These are phyloP conservation scores for Pseudogymnoascus destructans DNA, from an alignment of 2,329 filamentous ascomycete genomes.

Conservation along the genomic window DNA sequence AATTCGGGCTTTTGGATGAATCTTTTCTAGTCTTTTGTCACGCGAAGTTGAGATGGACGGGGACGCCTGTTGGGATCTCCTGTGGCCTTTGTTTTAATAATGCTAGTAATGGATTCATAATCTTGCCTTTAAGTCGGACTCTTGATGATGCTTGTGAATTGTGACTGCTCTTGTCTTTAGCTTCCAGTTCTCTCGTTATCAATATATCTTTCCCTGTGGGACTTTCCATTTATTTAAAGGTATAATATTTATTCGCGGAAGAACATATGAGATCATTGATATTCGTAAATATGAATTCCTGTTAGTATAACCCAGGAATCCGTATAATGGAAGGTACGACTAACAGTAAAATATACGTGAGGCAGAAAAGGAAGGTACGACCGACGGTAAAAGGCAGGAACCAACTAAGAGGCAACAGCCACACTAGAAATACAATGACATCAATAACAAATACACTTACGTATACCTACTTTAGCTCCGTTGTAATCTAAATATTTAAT, in stretches of 20 bases:
- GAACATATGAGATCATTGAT: too few species aligned
- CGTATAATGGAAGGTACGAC: not conserved
- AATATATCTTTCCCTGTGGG: not conserved
- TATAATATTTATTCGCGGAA: too few species aligned
- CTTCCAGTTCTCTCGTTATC: not conserved
- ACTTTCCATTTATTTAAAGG: not conserved
- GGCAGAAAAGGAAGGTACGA: not conserved
- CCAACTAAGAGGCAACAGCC: not conserved
- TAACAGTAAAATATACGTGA: not conserved
- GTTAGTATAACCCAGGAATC: not conserved
- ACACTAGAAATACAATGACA: not conserved
- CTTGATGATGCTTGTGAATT: not conserved
- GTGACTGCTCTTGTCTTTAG: not conserved
- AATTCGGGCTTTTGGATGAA: not conserved
- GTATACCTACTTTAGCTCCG: not conserved
- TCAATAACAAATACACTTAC: not conserved
- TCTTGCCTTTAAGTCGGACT: not conserved
- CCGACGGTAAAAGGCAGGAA: not conserved
- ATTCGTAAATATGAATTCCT: not conserved
- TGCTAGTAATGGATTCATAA: not conserved
- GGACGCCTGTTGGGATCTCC: not conserved
- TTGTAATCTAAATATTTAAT: not conserved
- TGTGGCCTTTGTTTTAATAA: not conserved
- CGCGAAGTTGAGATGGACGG: not conserved
- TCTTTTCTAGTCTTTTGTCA: not conserved